phyloP scores from a whole-genome alignment of 2,329 filamentous ascomycete species.

The Hymenoscyphus fraxineus region DNA sequence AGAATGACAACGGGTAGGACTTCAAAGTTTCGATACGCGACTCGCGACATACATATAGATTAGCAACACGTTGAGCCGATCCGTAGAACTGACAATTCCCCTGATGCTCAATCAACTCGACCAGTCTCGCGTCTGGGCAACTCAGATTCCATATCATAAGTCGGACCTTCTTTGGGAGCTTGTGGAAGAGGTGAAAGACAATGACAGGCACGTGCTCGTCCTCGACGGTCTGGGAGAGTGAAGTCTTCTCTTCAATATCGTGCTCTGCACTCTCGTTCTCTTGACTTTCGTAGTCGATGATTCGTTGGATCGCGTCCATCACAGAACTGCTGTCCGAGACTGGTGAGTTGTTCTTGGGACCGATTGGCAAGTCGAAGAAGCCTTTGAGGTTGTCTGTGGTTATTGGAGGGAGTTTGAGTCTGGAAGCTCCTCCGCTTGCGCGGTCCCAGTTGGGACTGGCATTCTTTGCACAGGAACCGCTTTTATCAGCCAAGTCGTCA shows the following conservation, averaged over 20 bases:
- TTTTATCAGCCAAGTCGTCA: too few relatives aligned
- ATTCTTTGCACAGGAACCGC: too few relatives aligned
- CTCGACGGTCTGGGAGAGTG: neutral
- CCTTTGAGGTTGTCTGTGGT: too few relatives aligned
- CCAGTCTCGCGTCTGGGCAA: neutral
- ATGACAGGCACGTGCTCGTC: neutral
- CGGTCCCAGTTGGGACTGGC: too few relatives aligned
- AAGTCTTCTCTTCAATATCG: neutral
- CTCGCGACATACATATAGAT: neutral
- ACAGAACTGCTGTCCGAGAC: too few relatives aligned
- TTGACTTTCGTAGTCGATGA: too few relatives aligned
- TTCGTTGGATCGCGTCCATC: too few relatives aligned
- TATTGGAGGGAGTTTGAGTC: too few relatives aligned
- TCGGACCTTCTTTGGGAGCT: neutral
- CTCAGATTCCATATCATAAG: neutral
- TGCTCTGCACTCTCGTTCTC: too few relatives aligned
- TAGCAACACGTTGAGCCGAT: neutral
- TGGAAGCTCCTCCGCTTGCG: too few relatives aligned
- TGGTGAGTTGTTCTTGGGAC: too few relatives aligned
- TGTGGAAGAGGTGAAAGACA: neutral
- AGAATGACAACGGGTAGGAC: neutral
- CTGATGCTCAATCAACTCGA: neutral
- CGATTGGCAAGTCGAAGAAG: too few relatives aligned
- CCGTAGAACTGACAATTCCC: neutral
- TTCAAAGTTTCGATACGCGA: neutral